These are phyloP conservation scores for Chytridium lagenaria DNA, from an alignment of 371 early-diverging fungal genomes.

Conservation along the genomic window DNA sequence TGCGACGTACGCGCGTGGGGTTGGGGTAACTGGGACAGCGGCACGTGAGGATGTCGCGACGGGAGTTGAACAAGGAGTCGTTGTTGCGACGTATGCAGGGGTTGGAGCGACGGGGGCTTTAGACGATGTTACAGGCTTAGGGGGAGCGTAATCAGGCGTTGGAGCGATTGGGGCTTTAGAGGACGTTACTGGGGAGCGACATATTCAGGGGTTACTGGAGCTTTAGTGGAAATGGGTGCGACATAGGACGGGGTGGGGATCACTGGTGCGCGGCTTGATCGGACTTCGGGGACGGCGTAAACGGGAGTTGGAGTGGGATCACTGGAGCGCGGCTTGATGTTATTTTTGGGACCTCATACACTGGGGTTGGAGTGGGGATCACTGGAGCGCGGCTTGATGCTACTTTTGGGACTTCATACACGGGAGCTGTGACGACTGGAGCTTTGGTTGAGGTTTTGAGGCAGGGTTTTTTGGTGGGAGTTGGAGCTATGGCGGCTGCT, in stretches of 20 bases:
- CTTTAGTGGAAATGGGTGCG: not conserved
- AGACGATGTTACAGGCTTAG: not conserved
- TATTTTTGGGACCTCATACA: too few species aligned
- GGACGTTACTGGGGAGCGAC: not conserved
- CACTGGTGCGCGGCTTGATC: not conserved
- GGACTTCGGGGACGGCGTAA: not conserved
- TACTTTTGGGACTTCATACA: too few species aligned
- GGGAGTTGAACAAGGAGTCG: too few species aligned
- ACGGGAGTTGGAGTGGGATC: too few species aligned
- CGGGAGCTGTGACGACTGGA: too few species aligned
- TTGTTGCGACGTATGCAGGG: not conserved
- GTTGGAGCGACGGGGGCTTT: not conserved
- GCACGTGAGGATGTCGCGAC: too few species aligned
- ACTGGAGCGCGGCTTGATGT: too few species aligned
- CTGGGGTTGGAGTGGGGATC: too few species aligned
- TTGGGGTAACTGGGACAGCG: too few species aligned
- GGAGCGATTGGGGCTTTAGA: not conserved
- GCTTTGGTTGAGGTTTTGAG: too few species aligned
- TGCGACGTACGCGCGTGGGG: too few species aligned
- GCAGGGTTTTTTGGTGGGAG: not conserved
- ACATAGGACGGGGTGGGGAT: not conserved
- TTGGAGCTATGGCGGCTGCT: not conserved
- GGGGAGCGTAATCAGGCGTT: not conserved
- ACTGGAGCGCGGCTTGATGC: too few species aligned
- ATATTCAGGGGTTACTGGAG: not conserved